phyloP scores from a whole-genome alignment of 1,139 yeast species.

The Scheffersomyces illinoinensis region DNA sequence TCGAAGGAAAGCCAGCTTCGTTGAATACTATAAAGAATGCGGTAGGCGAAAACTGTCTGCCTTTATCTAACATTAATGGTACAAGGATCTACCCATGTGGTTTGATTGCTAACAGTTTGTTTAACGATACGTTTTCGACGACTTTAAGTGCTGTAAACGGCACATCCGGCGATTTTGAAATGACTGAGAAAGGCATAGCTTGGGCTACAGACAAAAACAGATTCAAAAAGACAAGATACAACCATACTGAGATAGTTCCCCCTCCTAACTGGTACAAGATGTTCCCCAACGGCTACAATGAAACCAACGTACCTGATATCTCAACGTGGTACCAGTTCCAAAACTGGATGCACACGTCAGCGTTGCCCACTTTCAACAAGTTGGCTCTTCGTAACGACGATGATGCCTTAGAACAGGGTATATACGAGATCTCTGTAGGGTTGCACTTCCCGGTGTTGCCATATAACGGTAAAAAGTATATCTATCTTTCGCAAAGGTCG shows the following conservation, averaged over 20 bases:
- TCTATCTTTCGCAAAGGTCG: constrained; percentile 80
- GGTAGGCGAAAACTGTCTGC: constrained; percentile 85
- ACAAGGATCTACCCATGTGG: constrained; percentile 88
- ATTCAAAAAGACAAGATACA: constrained; percentile 77
- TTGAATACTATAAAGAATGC: constrained; percentile 58
- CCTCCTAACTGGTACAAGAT: constrained; percentile 91
- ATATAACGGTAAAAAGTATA: constrained; percentile 78
- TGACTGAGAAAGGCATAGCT: constrained; percentile 75
- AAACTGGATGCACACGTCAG: constrained; percentile 98
- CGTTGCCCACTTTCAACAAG: constrained; percentile 81
- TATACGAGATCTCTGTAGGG: constrained; percentile 71
- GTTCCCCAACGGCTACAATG: constrained; percentile 90
- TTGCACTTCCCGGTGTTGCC: constrained; percentile 86
- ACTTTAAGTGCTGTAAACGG: constrained; percentile 53
- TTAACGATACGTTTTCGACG: constrained; percentile 76
- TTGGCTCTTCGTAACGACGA: constrained; percentile 79
- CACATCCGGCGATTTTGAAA: constrained; percentile 48
- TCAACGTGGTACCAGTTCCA: constrained; percentile 81
- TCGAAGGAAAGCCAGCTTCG: constrained; percentile 72
- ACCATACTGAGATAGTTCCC: constrained; percentile 74
- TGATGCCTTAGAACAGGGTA: constrained; percentile 60
- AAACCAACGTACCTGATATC: constrained; percentile 79
- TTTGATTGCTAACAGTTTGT: constrained; percentile 86
- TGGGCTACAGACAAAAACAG: constrained; percentile 83
- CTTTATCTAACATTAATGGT: constrained; percentile 64